phyloP scores from a whole-genome alignment of 495 filamentous ascomycete species.

The Aspergillus hancockii region DNA sequence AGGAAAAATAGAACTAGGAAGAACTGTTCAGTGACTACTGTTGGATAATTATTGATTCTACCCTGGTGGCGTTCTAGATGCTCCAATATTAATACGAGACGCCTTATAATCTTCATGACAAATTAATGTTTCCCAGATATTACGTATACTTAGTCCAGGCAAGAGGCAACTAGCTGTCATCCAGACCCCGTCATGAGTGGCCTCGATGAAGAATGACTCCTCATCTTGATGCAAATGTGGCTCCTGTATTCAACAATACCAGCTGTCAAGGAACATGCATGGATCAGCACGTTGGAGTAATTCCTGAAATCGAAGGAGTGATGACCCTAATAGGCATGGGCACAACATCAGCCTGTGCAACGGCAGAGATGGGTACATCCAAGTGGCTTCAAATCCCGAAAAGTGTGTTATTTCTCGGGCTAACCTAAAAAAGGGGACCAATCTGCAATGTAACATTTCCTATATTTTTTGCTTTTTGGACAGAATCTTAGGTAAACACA shows the following conservation, averaged over 20 bases:
- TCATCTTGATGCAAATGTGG: neutral
- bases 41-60: neutral
- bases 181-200: neutral
- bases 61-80: neutral
- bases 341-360: neutral
- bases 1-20: neutral
- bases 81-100: neutral
- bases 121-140: neutral
- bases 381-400: conserved; percentile 5
- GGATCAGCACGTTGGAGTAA: neutral
- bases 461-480: conserved; percentile 3
- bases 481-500: conserved; percentile 4
- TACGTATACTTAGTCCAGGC: neutral
- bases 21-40: neutral
- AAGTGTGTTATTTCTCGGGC: neutral
- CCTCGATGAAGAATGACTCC: neutral
- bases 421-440: neutral
- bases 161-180: neutral
- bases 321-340: neutral
- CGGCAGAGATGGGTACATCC: neutral
- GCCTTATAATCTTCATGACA: neutral
- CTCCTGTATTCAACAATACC: neutral
- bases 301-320: neutral
- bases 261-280: neutral
- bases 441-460: conserved; percentile 7